Evolutionary conservation across 2,329 filamentous ascomycete species (phyloP), one percentile per base, ranked within the genome.

Genomic region (Sporothrix inflata): DNA sequence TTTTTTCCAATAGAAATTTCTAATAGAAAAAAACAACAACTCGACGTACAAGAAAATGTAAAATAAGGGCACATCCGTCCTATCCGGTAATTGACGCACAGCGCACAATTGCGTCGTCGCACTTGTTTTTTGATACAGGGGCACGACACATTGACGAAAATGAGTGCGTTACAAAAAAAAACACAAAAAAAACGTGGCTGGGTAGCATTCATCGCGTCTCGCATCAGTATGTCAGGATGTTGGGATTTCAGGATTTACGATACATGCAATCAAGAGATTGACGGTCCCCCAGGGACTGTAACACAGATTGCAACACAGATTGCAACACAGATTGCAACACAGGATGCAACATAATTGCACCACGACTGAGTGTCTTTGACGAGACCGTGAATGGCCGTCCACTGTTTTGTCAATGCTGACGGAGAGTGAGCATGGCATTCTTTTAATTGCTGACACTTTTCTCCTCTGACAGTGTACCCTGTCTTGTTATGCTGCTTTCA

Each of bases 171-270:
- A 45, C 24, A 24, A 40, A 68, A n/a, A n/a, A n/a, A 49, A 68
- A 68, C 65, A n/a, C n/a, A n/a, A n/a, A n/a, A n/a, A n/a, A 49
- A 68, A 68, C 65, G 65, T 68, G 65, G 65, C 47, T 53, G 27
- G 27, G 65, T 68, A 34, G 27, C 47, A 67, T 67, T 53, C 65
- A 51, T 66, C 40, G 21, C 40, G 61, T 66, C 61, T 30, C 27
- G 53, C 24, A 14, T 45, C 27, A 45, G 4, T 14, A 21, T 30
- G 14, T 47, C 42, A 49, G 19, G 11, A 66, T 66, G 30, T 19
- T 40, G 47, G 38, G 57, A 63, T 21, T 63, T 14, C 61, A 66
- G 38, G 57, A 63, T 21, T 63, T 14, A 40, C 19, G 19, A 8
- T 21, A 3, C 16, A 45, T 2, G 38, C 14, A 19, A 19, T 16